Percentiles rank a stretch among this genome's conserved stretches.
Conservation (phyloP, 345 rosid genomes). For the Eucalyptus pauciflora region DNA sequence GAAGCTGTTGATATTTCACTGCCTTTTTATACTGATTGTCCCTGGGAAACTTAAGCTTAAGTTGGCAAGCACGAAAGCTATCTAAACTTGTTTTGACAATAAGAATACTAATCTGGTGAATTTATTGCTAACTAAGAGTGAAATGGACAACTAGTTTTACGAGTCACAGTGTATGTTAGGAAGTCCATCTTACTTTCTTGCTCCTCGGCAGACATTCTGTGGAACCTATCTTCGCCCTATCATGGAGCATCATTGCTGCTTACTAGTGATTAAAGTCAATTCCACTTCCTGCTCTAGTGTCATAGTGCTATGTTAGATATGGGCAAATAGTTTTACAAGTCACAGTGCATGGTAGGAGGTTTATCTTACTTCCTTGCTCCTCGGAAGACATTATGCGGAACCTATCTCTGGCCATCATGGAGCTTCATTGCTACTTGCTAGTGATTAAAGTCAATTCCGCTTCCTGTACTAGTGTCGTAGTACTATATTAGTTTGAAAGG, state of each 20-base stretch:
- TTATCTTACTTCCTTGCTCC: too few relatives aligned
- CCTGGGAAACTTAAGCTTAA: background rate
- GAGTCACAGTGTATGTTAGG: too few relatives aligned
- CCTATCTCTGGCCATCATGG: too few relatives aligned
- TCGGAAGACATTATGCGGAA: too few relatives aligned
- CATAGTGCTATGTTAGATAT: background rate
- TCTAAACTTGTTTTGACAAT: background rate
- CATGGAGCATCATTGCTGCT: background rate
- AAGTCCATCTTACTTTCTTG: too few relatives aligned
- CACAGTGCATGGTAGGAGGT: too few relatives aligned
- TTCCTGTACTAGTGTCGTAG: too few relatives aligned
- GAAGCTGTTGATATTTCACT: background rate
- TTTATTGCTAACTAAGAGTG: too few relatives aligned
- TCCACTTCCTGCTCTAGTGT: background rate
- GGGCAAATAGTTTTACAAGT: too few relatives aligned
- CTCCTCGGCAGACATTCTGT: background rate
- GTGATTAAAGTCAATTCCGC: too few relatives aligned
- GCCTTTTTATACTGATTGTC: background rate
- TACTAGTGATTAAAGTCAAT: background rate
- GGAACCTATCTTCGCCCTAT: background rate
- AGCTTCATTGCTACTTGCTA: too few relatives aligned
- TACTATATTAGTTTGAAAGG: background rate
- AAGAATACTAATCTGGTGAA: background rate
- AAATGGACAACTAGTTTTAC: too few relatives aligned
- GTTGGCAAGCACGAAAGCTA: background rate